Conservation (phyloP, 805 yeast species). For the Cyberlindnera bimundalis region DNA sequence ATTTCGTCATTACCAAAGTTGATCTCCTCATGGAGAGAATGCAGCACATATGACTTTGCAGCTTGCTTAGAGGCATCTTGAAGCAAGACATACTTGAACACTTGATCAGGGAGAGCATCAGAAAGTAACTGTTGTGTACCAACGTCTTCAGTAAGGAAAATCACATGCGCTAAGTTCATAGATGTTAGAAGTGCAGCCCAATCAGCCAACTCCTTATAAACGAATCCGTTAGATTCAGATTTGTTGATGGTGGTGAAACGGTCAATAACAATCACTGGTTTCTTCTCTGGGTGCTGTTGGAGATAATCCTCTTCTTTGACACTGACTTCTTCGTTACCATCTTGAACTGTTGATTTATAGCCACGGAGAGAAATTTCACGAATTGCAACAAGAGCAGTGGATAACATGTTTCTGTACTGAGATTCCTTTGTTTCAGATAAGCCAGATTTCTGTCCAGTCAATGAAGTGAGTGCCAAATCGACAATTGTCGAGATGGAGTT, state of each 20-base stretch:
- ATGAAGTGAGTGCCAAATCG: slow-evolving; percentile 83
- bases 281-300: slow-evolving; percentile 78
- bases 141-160: slow-evolving; percentile 81
- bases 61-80: slow-evolving; percentile 77
- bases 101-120: slow-evolving; percentile 79
- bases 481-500: slow-evolving; percentile 72
- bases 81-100: slow-evolving; percentile 68
- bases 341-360: slow-evolving; percentile 33
- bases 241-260: slow-evolving; percentile 57
- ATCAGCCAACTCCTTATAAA: slow-evolving; percentile 73
- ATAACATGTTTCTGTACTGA: slow-evolving; percentile 77
- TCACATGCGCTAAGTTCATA: slow-evolving; percentile 83
- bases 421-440: slow-evolving; percentile 77
- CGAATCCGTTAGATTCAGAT: slow-evolving; percentile 58
- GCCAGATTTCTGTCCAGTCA: slow-evolving; percentile 93
- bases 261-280: slow-evolving; percentile 83
- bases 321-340: slow-evolving; percentile 30
- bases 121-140: slow-evolving; percentile 67
- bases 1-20: slow-evolving; percentile 23
- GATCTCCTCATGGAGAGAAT: slow-evolving; percentile 42
- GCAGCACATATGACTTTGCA: slow-evolving; percentile 65
- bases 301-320: slow-evolving; percentile 76
- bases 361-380: slow-evolving; percentile 56
- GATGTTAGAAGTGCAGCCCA: slow-evolving; percentile 83
- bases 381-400: slow-evolving; percentile 69